Evolutionary conservation across 352 stramenopile species (phyloP).

Genomic region (Phytophthora agathidicida): DNA sequence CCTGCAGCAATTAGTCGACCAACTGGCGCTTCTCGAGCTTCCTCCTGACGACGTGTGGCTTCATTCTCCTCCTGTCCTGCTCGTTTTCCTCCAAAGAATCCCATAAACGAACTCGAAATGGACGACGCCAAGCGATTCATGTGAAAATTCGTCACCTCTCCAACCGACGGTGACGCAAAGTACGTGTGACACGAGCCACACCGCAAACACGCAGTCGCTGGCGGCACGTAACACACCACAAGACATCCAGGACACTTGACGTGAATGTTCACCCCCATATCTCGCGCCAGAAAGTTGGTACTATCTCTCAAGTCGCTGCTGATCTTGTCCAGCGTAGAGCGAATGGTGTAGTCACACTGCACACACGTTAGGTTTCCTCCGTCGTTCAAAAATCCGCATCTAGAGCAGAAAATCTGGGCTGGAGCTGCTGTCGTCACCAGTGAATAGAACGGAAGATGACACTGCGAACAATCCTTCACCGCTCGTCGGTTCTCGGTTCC

Average conservation of each 20-base stretch:
- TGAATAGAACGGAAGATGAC: constrained; percentile 66
- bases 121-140: constrained; percentile 76
- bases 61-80: constrained; percentile 30
- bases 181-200: constrained; percentile 84
- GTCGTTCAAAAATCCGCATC: constrained; percentile 80
- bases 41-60: constrained; percentile 30
- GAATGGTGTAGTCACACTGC: constrained; percentile 76
- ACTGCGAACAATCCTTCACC: constrained; percentile 65
- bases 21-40: constrained; percentile 52
- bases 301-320: constrained; percentile 74
- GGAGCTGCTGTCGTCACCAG: constrained; percentile 68
- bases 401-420: constrained; percentile 79
- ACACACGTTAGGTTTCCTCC: constrained; percentile 69
- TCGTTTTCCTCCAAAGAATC: constrained; percentile 59
- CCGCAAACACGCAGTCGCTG: constrained; percentile 76
- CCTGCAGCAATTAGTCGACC: constrained; percentile 70
- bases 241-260: constrained; percentile 84
- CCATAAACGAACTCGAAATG: constrained; percentile 80
- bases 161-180: constrained; percentile 80
- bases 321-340: constrained; percentile 80
- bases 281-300: constrained; percentile 78
- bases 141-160: constrained; percentile 87
- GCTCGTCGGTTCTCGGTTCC: constrained; percentile 63
- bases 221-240: constrained; percentile 74
- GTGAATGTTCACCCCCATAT: constrained; percentile 87